Evolutionary conservation across 2,329 filamentous ascomycete species (phyloP).

Genomic region (Penicillium olsonii): DNA sequence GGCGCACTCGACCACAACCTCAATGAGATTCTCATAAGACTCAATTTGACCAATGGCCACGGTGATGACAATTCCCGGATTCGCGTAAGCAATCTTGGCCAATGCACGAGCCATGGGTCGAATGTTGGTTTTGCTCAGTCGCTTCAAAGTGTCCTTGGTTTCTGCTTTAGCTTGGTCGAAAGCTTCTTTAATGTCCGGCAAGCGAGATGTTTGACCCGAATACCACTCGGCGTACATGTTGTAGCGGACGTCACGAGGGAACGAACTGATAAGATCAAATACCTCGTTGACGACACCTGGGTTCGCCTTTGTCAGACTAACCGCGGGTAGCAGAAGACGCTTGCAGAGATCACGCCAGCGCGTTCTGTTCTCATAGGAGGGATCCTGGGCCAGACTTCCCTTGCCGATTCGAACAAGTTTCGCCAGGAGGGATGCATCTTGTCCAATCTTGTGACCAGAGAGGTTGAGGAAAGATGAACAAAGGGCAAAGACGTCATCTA

Average conservation of each 20-base stretch:
- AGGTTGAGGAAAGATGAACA: constrained; percentile 82
- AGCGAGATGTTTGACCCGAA: constrained; percentile 71
- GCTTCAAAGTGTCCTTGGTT: constrained; percentile 83
- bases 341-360: constrained; percentile 86
- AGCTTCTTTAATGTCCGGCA: constrained; percentile 74
- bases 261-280: constrained; percentile 78
- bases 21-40: constrained; percentile 90
- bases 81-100: constrained; percentile 88
- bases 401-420: constrained; percentile 86
- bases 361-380: constrained; percentile 66
- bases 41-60: constrained; percentile 89
- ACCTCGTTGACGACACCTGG: constrained; percentile 82
- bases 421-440: constrained; percentile 73
- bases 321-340: constrained; percentile 79
- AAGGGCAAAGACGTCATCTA: constrained; percentile 87
- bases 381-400: constrained; percentile 70
- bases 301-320: constrained; percentile 84
- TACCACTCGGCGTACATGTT: constrained; percentile 94
- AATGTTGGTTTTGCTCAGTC: constrained; percentile 84
- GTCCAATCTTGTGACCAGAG: constrained; percentile 85
- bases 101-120: constrained; percentile 82
- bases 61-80: constrained; percentile 87
- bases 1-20: constrained; percentile 90
- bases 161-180: constrained; percentile 77
- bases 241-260: constrained; percentile 75